Conservation (phyloP, 2,329 filamentous ascomycete species). For the Coniochaeta hoffmannii region DNA sequence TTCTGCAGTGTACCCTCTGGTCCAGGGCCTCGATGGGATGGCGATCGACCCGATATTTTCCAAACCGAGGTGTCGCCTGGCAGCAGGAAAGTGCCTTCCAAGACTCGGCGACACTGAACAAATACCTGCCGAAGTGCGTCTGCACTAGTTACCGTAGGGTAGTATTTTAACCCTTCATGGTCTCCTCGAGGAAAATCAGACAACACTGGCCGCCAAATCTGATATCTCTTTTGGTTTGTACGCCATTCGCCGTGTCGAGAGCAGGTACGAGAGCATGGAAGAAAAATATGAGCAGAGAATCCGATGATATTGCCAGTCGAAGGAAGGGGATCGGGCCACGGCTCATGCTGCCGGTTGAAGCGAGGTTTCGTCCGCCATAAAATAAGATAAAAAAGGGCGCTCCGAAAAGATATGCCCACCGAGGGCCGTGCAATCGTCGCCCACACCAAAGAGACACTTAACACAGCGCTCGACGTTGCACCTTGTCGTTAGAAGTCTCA, state of each 20-base stretch:
- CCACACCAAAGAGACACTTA: neutral
- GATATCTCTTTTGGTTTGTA: conserved; percentile 28
- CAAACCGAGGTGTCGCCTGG: neutral
- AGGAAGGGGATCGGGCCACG: conserved; percentile 11
- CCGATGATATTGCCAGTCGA: conserved; percentile 18
- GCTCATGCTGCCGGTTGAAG: neutral
- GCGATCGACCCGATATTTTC: neutral
- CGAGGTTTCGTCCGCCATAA: neutral
- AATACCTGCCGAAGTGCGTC: neutral
- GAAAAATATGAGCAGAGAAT: conserved; percentile 16
- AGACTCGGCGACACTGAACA: neutral
- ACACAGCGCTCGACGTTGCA: neutral
- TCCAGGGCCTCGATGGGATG: neutral
- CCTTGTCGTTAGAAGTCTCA: conserved; percentile 20
- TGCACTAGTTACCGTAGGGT: neutral
- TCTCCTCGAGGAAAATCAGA: neutral
- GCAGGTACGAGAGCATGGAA: conserved; percentile 5
- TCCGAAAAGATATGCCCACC: neutral
- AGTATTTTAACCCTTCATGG: neutral
- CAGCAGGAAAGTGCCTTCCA: neutral
- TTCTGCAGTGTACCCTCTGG: neutral
- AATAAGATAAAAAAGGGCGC: neutral
- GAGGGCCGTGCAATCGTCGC: neutral
- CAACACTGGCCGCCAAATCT: neutral
- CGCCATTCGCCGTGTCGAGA: conserved; percentile 32